A percentile compares a stretch with the other conserved stretches of the same genome.
These are phyloP conservation scores for Lobosporangium transversale DNA, from an alignment of 192 early-diverging fungal genomes.

Conservation along the genomic window DNA sequence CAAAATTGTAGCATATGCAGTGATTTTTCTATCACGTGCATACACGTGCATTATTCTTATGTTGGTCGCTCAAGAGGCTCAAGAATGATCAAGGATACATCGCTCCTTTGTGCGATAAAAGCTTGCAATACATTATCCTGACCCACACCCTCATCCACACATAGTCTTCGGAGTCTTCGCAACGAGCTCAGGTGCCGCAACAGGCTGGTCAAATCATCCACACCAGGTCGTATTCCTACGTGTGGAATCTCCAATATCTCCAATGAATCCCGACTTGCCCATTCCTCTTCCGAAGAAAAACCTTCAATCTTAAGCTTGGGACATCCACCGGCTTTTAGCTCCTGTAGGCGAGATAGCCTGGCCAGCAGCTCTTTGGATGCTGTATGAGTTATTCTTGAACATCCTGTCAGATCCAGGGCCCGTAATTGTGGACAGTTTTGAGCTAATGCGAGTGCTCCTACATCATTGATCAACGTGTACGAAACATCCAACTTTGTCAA, in stretches of 20 bases:
- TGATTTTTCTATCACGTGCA: not conserved
- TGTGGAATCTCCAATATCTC: slow-evolving; percentile 27
- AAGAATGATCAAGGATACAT: not conserved
- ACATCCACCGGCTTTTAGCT: slow-evolving; percentile 15
- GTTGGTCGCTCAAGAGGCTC: not conserved
- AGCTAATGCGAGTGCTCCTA: slow-evolving; percentile 7
- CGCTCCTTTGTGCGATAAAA: not conserved
- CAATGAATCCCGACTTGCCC: slow-evolving; percentile 14
- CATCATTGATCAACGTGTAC: slow-evolving; percentile 33
- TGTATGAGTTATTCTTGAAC: slow-evolving; percentile 24
- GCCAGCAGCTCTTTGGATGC: slow-evolving; percentile 24
- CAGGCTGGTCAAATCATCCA: slow-evolving; percentile 9
- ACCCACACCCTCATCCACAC: slow-evolving; percentile 21
- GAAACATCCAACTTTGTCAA: slow-evolving; percentile 23
- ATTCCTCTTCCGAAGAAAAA: slow-evolving; percentile 5
- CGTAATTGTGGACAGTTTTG: slow-evolving; percentile 13
- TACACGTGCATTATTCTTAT: not conserved
- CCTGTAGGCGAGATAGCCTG: not conserved
- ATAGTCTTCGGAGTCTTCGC: not conserved
- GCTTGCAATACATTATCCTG: not conserved
- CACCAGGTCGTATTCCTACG: slow-evolving; percentile 16
- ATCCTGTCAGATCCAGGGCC: slow-evolving; percentile 21
- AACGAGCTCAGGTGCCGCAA: slow-evolving; percentile 20
- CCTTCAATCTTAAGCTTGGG: slow-evolving; percentile 12
- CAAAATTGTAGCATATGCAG: too few relatives aligned